These are phyloP conservation scores for Lomentospora prolificans DNA, from an alignment of 2,329 filamentous ascomycete genomes.

Conservation along the genomic window DNA sequence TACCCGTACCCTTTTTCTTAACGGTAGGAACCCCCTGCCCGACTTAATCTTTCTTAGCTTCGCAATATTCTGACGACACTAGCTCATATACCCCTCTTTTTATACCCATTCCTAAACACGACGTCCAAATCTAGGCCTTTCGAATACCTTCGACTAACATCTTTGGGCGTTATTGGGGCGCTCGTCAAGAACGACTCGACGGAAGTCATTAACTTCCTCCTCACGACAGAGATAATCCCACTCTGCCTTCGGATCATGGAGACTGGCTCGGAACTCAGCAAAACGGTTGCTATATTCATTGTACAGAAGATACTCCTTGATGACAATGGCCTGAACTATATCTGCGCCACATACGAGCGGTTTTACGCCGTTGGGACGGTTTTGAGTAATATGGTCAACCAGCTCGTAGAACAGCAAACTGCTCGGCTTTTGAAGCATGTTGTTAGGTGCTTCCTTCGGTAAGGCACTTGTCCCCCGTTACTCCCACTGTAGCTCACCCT, in stretches of 20 bases:
- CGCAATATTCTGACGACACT: constrained; percentile 2
- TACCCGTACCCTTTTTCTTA: constrained; percentile 85
- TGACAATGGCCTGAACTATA: constrained; percentile 94
- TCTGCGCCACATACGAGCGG: constrained; percentile 95
- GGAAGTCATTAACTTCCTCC: constrained; percentile 96
- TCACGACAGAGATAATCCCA: constrained; percentile 97
- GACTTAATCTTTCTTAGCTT: neutral
- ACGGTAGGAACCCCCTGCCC: constrained; percentile 48
- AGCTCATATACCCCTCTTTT: constrained; percentile 96
- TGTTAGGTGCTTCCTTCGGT: constrained; percentile 93
- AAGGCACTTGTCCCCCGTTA: constrained; percentile 21
- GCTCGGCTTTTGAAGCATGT: constrained; percentile 94
- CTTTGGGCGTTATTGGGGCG: constrained; percentile 90
- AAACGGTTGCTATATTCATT: constrained; percentile 98
- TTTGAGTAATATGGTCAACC: constrained; percentile 95
- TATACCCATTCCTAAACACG: constrained; percentile 97
- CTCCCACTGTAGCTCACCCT: neutral
- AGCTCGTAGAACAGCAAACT: constrained; percentile 95
- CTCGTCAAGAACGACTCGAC: constrained; percentile 98
- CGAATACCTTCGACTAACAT: constrained; percentile 92
- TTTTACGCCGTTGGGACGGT: constrained; percentile 98
- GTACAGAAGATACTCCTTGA: constrained; percentile 98
- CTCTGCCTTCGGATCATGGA: constrained; percentile 98
- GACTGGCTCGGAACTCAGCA: constrained; percentile 94
- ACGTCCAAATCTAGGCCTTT: constrained; percentile 97